Percentiles rank a stretch among this genome's conserved stretches.
These are phyloP conservation scores for Cyphellophora europaea DNA, from an alignment of 2,329 filamentous ascomycete species.

Conservation along the genomic window DNA sequence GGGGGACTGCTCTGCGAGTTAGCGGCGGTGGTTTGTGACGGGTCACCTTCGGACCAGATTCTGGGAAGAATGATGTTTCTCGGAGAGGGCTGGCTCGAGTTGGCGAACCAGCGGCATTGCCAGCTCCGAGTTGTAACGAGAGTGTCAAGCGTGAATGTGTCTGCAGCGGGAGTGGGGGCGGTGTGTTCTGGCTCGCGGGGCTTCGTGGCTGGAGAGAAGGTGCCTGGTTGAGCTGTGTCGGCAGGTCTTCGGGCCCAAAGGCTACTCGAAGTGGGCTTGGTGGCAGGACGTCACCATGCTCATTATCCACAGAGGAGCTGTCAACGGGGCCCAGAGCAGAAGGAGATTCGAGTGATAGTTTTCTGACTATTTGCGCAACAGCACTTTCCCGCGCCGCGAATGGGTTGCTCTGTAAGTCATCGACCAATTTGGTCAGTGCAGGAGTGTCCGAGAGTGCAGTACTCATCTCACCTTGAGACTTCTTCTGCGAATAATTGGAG, in stretches of 20 bases:
- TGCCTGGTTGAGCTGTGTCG: background rate
- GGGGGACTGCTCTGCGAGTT: background rate
- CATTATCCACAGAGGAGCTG: background rate
- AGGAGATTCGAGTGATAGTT: background rate
- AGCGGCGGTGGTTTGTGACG: background rate
- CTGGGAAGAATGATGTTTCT: background rate
- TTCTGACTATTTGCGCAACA: background rate
- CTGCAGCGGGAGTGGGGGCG: no score
- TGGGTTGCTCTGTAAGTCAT: background rate
- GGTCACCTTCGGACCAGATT: background rate
- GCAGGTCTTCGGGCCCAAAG: background rate
- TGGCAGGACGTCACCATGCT: background rate
- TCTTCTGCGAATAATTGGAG: background rate
- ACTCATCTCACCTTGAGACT: background rate
- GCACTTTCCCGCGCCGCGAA: background rate
- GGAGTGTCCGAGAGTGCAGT: conserved; percentile 1
- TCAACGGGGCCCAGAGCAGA: background rate
- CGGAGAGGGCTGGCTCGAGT: background rate
- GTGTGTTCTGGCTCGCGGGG: background rate
- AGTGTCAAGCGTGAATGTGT: no score
- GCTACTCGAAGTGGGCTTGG: background rate
- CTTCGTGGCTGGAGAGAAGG: background rate
- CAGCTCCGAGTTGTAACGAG: no score
- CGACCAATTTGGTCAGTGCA: background rate
- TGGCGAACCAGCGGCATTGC: background rate